Evolutionary conservation across 805 yeast genomes (phyloP).

Genomic region (Ogataea naganishii): DNA sequence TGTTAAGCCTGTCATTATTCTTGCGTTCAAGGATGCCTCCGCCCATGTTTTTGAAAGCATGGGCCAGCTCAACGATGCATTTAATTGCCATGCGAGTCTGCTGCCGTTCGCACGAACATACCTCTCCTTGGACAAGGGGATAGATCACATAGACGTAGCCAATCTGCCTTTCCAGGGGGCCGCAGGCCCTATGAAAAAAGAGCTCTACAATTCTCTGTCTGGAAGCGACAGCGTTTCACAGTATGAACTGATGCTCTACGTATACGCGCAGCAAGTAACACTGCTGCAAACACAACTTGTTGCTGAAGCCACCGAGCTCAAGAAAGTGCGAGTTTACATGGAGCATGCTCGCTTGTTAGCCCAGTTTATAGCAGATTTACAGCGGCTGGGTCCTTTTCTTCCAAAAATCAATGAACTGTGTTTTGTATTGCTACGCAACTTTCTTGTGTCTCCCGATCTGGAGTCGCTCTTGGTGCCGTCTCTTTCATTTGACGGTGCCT

Average conservation of each 20-base stretch:
- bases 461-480: conserved; percentile 12
- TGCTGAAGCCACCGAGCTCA: too few relatives aligned
- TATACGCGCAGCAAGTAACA: conserved; percentile 14
- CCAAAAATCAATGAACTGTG: too few relatives aligned
- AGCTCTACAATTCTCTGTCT: conserved; percentile 15
- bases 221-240: conserved; percentile 24
- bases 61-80: conserved; percentile 52
- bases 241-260: conserved; percentile 8
- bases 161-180: conserved; percentile 9
- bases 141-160: conserved; percentile 4
- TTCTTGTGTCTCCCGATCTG: too few relatives aligned
- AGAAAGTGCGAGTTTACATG: too few relatives aligned
- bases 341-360: too few relatives aligned
- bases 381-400: too few relatives aligned
- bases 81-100: conserved; percentile 41
- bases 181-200: conserved; percentile 3
- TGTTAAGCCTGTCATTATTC: conserved; percentile 6
- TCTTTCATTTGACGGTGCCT: conserved; percentile 12
- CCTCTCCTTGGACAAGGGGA: conserved; percentile 10
- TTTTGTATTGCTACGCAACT: too few relatives aligned
- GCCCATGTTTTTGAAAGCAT: conserved; percentile 35
- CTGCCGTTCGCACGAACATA: conserved; percentile 17
- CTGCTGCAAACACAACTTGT: conserved; percentile 14
- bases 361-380: too few relatives aligned
- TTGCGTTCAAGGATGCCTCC: conserved; percentile 18